A percentile compares a stretch with the other conserved stretches of the same genome.
phyloP scores from a whole-genome alignment of 129 eudicot species.

The Daucus carota region DH1_v3.0 NC_030388.2:12785501-12786000 shows the following conservation, averaged over 20 bases:
- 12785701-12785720: background rate
- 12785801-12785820: constrained; percentile 64
- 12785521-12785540: no score
- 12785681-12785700: background rate
- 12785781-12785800: constrained; percentile 91
- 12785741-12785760: constrained; percentile 87
- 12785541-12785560: background rate
- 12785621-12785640: background rate
- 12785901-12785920: constrained; percentile 95
- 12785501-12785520: background rate
- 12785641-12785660: background rate
- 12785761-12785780: constrained; percentile 78
- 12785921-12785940: constrained; percentile 93
- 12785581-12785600: constrained; percentile 2
- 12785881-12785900: constrained; percentile 74
- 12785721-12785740: constrained; percentile 22
- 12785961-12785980: constrained; percentile 45
- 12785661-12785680: constrained; percentile 4
- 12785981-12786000: constrained; percentile 61
- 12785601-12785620: constrained; percentile 3
- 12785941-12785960: constrained; percentile 69
- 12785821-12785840: constrained; percentile 14
- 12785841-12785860: constrained; percentile 36
- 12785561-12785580: background rate
- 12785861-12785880: constrained; percentile 67